phyloP scores from a whole-genome alignment of 1,284 basidiomycete genomes.

The Meira miltonrushii region DNA sequence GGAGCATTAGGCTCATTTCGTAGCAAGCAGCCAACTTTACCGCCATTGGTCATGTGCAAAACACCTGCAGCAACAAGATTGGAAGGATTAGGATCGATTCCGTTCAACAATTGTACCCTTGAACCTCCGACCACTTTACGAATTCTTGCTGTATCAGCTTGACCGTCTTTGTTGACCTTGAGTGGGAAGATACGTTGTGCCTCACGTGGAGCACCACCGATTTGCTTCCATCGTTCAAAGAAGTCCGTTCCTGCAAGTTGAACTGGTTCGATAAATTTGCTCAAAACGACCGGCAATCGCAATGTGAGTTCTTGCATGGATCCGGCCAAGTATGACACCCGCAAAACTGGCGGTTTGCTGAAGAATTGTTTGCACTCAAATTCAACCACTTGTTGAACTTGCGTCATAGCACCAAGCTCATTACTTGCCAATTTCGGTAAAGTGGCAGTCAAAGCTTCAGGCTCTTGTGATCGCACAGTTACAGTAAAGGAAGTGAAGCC shows the following conservation, averaged over 20 bases:
- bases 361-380: slow-evolving; percentile 90
- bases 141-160: slow-evolving; percentile 70
- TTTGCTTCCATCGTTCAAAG: slow-evolving; percentile 96
- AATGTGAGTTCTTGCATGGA: slow-evolving; percentile 80
- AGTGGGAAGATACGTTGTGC: slow-evolving; percentile 82
- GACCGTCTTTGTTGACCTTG: slow-evolving; percentile 60
- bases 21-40: slow-evolving; percentile 90
- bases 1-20: slow-evolving; percentile 90
- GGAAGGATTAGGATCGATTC: slow-evolving; percentile 59
- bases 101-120: slow-evolving; percentile 69
- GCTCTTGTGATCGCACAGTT: slow-evolving; percentile 63
- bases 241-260: slow-evolving; percentile 76
- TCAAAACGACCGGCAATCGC: slow-evolving; percentile 76
- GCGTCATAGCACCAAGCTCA: slow-evolving; percentile 72
- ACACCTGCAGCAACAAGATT: slow-evolving; percentile 90
- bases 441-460: slow-evolving; percentile 69
- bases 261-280: slow-evolving; percentile 90
- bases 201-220: slow-evolving; percentile 88
- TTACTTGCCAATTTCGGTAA: slow-evolving; percentile 81
- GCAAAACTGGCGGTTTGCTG: slow-evolving; percentile 70
- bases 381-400: slow-evolving; percentile 85
- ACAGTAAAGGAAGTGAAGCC: slow-evolving; percentile 84
- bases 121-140: slow-evolving; percentile 71
- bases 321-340: slow-evolving; percentile 85
- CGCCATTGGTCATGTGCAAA: slow-evolving; percentile 74